These are phyloP conservation scores for Ganoderma lucidum DNA, from an alignment of 1,284 basidiomycete genomes.

Conservation along the genomic window DNA sequence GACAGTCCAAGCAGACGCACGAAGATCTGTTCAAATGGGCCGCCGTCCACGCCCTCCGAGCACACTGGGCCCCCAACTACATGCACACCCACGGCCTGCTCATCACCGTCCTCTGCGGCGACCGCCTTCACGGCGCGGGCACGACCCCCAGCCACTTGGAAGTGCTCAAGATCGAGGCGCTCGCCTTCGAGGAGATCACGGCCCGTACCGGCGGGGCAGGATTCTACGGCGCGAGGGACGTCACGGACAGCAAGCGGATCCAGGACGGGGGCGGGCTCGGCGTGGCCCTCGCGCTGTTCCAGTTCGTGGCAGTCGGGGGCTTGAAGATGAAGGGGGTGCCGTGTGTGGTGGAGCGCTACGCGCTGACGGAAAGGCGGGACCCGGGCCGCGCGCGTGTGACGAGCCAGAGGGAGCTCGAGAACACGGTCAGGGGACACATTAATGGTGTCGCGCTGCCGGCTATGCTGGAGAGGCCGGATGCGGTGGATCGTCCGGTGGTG, in stretches of 20 bases:
- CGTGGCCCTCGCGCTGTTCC: not conserved
- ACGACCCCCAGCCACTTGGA: not conserved
- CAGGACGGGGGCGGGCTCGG: slow-evolving; percentile 5
- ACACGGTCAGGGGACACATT: not conserved
- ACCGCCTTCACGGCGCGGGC: not conserved
- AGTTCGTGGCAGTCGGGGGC: not conserved
- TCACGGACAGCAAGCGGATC: not conserved
- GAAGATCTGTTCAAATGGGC: not conserved
- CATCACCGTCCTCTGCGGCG: not conserved
- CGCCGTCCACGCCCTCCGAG: not conserved
- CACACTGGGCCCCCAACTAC: slow-evolving; percentile 1
- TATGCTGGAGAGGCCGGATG: not conserved
- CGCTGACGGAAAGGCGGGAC: not conserved
- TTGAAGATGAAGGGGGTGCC: too few relatives aligned
- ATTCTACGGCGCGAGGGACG: not conserved
- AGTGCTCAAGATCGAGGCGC: not conserved
- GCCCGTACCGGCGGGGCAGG: not conserved
- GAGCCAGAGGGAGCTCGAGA: not conserved
- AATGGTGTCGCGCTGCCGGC: not conserved
- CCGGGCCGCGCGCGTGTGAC: not conserved
- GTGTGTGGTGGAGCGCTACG: not conserved
- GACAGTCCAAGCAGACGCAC: not conserved
- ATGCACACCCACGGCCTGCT: not conserved
- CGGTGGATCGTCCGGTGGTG: not conserved
- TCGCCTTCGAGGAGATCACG: not conserved